Evolutionary conservation across 2,329 filamentous ascomycete species (phyloP).

Genomic region (Scytalidium sp.): DNA sequence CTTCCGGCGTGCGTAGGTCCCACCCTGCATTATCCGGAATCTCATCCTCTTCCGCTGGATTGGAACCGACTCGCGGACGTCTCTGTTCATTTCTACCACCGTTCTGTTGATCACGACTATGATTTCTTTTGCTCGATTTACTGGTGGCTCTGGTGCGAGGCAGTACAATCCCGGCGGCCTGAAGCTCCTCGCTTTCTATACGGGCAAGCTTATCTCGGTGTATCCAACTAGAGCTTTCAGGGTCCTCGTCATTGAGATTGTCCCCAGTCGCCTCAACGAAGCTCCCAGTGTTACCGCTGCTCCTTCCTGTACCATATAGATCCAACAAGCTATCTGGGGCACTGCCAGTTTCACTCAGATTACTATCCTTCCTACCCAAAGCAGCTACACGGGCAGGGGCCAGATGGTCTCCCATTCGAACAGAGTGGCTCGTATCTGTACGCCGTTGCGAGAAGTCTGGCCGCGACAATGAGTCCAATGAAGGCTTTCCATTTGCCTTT

Average conservation of each 20-base stretch:
- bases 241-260: slow-evolving; percentile 31
- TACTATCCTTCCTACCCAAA: slow-evolving; percentile 37
- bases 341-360: slow-evolving; percentile 36
- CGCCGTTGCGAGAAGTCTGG: slow-evolving; percentile 19
- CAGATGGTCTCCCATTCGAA: slow-evolving; percentile 23
- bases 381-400: slow-evolving; percentile 31
- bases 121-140: slow-evolving; percentile 38
- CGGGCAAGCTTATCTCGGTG: slow-evolving; percentile 79
- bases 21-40: slow-evolving; percentile 47
- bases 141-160: slow-evolving; percentile 52
- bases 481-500: slow-evolving; percentile 18
- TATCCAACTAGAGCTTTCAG: slow-evolving; percentile 75
- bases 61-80: slow-evolving; percentile 30
- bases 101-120: slow-evolving; percentile 25
- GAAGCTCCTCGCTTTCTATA: slow-evolving; percentile 78
- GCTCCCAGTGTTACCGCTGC: slow-evolving; percentile 22
- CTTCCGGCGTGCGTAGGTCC: slow-evolving; percentile 75
- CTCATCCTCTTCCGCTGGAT: slow-evolving; percentile 36
- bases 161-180: slow-evolving; percentile 70
- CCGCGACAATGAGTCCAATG: slow-evolving; percentile 16
- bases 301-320: slow-evolving; percentile 32
- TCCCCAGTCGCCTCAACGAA: slow-evolving; percentile 19
- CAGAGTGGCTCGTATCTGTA: slow-evolving; percentile 12
- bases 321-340: slow-evolving; percentile 46
- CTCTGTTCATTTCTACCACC: slow-evolving; percentile 39